phyloP scores from a whole-genome alignment of 371 early-diverging fungal genomes.

The Sporodiniella umbellata region DNA sequence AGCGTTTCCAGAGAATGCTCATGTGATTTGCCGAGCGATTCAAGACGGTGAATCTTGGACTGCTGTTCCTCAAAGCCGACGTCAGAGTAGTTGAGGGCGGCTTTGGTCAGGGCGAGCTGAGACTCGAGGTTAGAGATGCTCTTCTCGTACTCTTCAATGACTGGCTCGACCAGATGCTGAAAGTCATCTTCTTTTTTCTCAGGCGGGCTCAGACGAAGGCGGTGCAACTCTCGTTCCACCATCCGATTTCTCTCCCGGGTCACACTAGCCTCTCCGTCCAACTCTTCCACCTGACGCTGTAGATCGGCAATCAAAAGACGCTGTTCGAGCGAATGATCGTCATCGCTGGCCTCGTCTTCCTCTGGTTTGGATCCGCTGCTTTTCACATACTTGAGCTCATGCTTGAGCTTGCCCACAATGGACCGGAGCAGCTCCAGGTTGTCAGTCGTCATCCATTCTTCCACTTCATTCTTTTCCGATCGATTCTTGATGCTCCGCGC shows the following conservation, averaged over 20 bases:
- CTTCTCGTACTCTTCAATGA: conserved; percentile 69
- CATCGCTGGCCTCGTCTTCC: conserved; percentile 9
- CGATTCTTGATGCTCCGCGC: conserved; percentile 86
- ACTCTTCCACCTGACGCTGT: conserved; percentile 42
- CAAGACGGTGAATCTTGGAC: conserved; percentile 29
- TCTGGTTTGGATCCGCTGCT: background rate
- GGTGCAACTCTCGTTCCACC: conserved; percentile 36
- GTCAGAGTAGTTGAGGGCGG: conserved; percentile 51
- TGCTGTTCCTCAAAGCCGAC: conserved; percentile 49
- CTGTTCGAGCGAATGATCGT: conserved; percentile 33
- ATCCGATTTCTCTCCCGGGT: conserved; percentile 36
- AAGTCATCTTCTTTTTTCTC: conserved; percentile 31
- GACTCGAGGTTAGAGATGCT: conserved; percentile 54
- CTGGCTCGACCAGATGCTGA: conserved; percentile 60
- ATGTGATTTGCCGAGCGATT: conserved; percentile 26
- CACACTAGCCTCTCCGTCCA: conserved; percentile 35
- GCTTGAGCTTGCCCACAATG: conserved; percentile 53
- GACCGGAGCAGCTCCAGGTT: conserved; percentile 56
- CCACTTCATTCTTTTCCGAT: conserved; percentile 65
- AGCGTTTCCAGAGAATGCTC: conserved; percentile 21
- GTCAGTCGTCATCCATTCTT: conserved; percentile 64
- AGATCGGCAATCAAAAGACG: conserved; percentile 33
- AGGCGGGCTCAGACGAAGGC: conserved; percentile 12
- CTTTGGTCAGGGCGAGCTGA: conserved; percentile 53
- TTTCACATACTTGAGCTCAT: conserved; percentile 48